phyloP scores from a whole-genome alignment of 306 rosid genomes.

The Vigna hirtella region DNA sequence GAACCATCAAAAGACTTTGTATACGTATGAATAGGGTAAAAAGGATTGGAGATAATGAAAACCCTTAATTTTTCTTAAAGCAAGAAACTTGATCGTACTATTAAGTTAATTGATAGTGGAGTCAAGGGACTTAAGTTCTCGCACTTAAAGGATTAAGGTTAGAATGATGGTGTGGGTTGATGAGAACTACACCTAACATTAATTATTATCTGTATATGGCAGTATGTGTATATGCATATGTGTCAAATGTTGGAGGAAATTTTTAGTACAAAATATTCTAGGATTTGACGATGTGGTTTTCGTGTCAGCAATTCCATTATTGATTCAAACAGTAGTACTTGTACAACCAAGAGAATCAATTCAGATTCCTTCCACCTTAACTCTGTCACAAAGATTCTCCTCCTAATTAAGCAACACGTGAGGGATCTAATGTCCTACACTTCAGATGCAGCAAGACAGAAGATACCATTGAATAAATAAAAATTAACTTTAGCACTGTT shows the following conservation, averaged over 20 bases:
- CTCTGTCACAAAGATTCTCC: slow-evolving; percentile 40
- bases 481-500: neutral
- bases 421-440: too few relatives aligned
- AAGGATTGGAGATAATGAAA: too few relatives aligned
- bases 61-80: too few relatives aligned
- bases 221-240: neutral
- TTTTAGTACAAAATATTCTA: slow-evolving; percentile 6
- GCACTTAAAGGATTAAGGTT: too few relatives aligned
- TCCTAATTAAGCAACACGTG: neutral
- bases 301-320: slow-evolving; percentile 40
- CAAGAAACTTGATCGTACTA: too few relatives aligned
- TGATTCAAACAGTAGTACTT: slow-evolving; percentile 3
- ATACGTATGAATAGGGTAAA: too few relatives aligned
- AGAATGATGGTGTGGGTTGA: too few relatives aligned
- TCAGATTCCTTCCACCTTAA: slow-evolving; percentile 42
- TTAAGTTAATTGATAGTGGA: too few relatives aligned
- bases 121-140: too few relatives aligned
- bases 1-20: too few relatives aligned
- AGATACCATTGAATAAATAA: neutral
- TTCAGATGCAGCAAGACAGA: neutral
- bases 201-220: neutral
- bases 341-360: slow-evolving; percentile 45
- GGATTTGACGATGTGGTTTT: slow-evolving; percentile 31
- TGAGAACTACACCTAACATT: neutral
- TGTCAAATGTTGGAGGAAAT: slow-evolving; percentile 20